phyloP scores from a whole-genome alignment of 2,329 filamentous ascomycete species.

The Colletotrichum chlorophyti region DNA sequence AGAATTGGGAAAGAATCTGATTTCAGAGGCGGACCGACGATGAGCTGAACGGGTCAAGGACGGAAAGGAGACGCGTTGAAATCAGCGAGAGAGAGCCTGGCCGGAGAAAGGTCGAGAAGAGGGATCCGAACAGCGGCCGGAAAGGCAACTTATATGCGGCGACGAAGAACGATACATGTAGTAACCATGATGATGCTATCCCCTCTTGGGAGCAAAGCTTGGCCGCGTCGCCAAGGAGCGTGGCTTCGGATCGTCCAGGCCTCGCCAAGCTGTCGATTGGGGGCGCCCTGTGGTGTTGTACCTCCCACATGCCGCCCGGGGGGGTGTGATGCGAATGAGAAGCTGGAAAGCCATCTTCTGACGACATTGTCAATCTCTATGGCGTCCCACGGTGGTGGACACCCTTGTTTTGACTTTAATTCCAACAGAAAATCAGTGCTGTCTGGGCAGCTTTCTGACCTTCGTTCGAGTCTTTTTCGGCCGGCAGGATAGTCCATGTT shows the following conservation, averaged over 20 bases:
- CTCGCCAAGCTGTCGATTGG: constrained; percentile 24
- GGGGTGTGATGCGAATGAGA: neutral
- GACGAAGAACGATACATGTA: neutral
- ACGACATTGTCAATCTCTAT: constrained; percentile 18
- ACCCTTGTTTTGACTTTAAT: neutral
- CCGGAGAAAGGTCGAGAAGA: neutral
- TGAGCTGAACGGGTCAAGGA: neutral
- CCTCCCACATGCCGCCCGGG: constrained; percentile 23
- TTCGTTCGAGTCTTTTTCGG: no score
- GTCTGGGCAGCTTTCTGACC: no score
- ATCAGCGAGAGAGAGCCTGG: neutral
- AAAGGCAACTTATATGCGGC: constrained; percentile 19
- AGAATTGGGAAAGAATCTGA: no score
- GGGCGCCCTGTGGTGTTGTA: constrained; percentile 13
- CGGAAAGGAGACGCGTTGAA: no score
- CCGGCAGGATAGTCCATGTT: no score
- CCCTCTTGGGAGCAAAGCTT: constrained; percentile 23
- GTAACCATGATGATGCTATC: constrained; percentile 17
- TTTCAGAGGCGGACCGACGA: no score
- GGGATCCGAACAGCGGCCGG: neutral
- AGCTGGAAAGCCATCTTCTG: constrained; percentile 16
- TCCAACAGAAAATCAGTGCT: no score
- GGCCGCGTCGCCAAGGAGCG: constrained; percentile 28
- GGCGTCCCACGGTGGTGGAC: constrained; percentile 2
- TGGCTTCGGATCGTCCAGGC: constrained; percentile 27